Evolutionary conservation across 257 asterid species (phyloP).

Genomic region (Rehmannia glutinosa): DNA sequence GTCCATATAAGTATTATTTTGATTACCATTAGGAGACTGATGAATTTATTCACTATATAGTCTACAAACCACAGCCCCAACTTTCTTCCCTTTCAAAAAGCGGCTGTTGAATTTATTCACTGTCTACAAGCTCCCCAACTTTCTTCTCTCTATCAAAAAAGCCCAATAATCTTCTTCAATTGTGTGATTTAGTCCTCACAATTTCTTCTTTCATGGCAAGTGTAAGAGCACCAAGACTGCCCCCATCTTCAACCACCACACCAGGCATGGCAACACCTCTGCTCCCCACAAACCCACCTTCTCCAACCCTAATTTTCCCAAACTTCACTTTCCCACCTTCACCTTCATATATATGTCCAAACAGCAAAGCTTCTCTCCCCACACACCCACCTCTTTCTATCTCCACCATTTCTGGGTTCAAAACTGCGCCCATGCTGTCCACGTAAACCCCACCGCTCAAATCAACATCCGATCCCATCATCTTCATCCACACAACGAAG

Average conservation of each 20-base stretch:
- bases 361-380: conserved; percentile 68
- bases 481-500: conserved; percentile 68
- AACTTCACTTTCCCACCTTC: conserved; percentile 76
- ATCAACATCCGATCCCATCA: conserved; percentile 65
- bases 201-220: conserved; percentile 87
- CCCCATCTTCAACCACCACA: conserved; percentile 60
- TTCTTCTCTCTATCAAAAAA: too few relatives aligned
- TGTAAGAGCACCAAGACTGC: conserved; percentile 58
- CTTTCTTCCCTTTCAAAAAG: neutral
- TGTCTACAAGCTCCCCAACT: too few relatives aligned
- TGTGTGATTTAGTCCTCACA: conserved; percentile 35
- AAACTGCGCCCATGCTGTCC: conserved; percentile 71
- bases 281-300: conserved; percentile 77
- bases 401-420: conserved; percentile 89
- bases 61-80: neutral
- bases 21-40: neutral
- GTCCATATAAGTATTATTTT: neutral
- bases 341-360: conserved; percentile 83
- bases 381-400: conserved; percentile 66
- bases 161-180: neutral
- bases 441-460: conserved; percentile 61
- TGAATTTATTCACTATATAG: conserved; percentile 27
- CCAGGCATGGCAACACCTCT: conserved; percentile 90
- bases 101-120: too few relatives aligned
- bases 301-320: conserved; percentile 64